Evolutionary conservation across 2,329 filamentous ascomycete genomes (phyloP).

Genomic region (Ophiostoma novo-ulmi): DNA sequence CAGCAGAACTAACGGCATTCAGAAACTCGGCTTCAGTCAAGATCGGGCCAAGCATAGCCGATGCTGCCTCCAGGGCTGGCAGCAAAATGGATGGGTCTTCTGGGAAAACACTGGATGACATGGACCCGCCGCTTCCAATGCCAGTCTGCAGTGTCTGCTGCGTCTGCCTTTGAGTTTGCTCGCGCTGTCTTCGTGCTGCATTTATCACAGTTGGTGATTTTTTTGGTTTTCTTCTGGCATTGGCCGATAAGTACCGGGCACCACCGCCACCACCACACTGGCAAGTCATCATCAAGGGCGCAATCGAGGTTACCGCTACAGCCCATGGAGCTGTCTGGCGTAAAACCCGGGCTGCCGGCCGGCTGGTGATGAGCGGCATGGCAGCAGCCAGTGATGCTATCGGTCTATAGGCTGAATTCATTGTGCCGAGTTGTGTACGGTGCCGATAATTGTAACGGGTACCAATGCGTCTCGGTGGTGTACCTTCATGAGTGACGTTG

Average conservation of each 20-base stretch:
- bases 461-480: not conserved
- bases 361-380: not conserved
- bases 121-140: not conserved
- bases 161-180: not conserved
- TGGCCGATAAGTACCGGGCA: not conserved
- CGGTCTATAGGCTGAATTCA: constrained; percentile 10
- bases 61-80: constrained; percentile 11
- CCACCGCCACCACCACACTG: not conserved
- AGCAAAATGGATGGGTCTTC: not conserved
- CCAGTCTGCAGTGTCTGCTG: not conserved
- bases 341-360: not conserved
- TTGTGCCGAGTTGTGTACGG: not conserved
- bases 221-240: not conserved
- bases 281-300: not conserved
- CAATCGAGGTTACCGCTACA: not conserved
- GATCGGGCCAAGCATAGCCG: not conserved
- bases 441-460: not conserved
- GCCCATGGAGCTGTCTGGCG: not conserved
- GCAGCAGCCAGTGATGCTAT: not conserved
- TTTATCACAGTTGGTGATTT: not conserved
- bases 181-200: not conserved
- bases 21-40: constrained; percentile 20
- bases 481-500: not conserved
- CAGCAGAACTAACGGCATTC: not conserved
- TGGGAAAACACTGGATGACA: constrained; percentile 13